These are phyloP conservation scores for Aquilaria sinensis DNA, from an alignment of 345 rosid species.

Conservation along the genomic window DNA sequence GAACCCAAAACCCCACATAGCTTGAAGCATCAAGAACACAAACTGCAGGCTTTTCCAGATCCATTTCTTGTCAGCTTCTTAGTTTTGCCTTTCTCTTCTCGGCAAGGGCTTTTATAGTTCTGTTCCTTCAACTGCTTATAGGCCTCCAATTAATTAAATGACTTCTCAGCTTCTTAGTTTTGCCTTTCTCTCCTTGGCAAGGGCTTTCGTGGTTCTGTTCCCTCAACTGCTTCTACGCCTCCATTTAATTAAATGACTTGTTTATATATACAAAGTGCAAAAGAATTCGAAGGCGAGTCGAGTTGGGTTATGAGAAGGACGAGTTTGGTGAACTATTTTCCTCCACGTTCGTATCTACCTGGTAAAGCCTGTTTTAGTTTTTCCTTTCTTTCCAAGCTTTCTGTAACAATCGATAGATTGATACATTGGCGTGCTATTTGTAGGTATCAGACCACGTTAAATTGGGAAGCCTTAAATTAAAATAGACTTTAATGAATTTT, in stretches of 20 bases:
- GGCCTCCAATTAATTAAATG: too few relatives aligned
- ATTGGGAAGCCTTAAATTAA: too few relatives aligned
- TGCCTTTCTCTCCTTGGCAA: neutral
- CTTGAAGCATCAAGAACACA: slow-evolving; percentile 90
- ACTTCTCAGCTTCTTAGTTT: neutral
- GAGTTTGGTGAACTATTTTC: slow-evolving; percentile 50
- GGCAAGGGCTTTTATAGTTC: neutral
- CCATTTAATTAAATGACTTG: neutral
- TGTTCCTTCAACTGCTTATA: neutral
- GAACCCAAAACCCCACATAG: slow-evolving; percentile 84
- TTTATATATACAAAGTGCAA: slow-evolving; percentile 14
- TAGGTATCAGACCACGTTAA: too few relatives aligned
- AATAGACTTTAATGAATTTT: too few relatives aligned
- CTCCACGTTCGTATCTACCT: slow-evolving; percentile 54
- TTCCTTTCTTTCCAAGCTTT: too few relatives aligned
- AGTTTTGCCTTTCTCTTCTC: neutral
- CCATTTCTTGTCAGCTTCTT: slow-evolving; percentile 18
- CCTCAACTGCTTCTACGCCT: neutral
- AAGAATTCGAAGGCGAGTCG: slow-evolving; percentile 16
- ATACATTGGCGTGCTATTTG: too few relatives aligned
- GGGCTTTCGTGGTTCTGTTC: neutral
- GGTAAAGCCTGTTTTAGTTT: too few relatives aligned
- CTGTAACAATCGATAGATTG: too few relatives aligned
- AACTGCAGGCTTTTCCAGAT: slow-evolving; percentile 34
- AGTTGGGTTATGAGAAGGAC: slow-evolving; percentile 29